A percentile compares a stretch with the other conserved stretches of the same genome.
These are phyloP conservation scores for Agarophyton chilense DNA, from an alignment of 23 red algal genomes.

Conservation along the genomic window DNA sequence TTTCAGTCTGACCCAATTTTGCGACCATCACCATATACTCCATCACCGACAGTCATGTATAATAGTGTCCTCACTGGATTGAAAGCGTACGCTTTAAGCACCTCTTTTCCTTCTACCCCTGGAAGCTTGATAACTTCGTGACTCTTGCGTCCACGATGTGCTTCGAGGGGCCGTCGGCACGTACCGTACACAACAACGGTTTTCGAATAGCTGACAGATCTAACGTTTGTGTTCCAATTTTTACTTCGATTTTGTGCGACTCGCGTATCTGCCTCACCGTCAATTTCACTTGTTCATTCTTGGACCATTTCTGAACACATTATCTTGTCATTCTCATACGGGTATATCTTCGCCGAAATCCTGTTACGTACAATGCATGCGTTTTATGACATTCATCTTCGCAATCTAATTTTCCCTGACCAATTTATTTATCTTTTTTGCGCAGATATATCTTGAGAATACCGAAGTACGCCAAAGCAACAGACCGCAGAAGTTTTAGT, in stretches of 20 bases:
- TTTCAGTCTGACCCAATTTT: slow-evolving; percentile 35
- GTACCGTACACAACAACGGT: neutral
- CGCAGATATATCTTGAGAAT: slow-evolving; percentile 56
- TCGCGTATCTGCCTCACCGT: neutral
- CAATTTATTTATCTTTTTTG: slow-evolving; percentile 1
- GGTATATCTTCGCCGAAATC: neutral
- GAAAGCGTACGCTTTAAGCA: slow-evolving; percentile 43
- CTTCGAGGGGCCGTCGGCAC: neutral
- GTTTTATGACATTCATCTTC: neutral
- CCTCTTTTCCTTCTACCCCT: neutral
- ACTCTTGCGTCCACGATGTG: neutral
- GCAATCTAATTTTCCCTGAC: neutral
- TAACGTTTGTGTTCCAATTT: slow-evolving; percentile 15
- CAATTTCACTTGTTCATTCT: neutral
- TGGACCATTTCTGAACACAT: neutral
- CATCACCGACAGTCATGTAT: slow-evolving; percentile 31
- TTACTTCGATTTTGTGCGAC: neutral
- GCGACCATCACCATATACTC: slow-evolving; percentile 48
- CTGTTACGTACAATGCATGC: neutral
- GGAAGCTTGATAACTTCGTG: neutral
- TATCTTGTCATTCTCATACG: neutral
- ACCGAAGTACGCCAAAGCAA: slow-evolving; percentile 38
- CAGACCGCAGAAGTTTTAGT: slow-evolving; percentile 41
- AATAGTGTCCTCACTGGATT: slow-evolving; percentile 43
- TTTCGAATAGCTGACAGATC: neutral